Evolutionary conservation across 805 yeast species (phyloP), one percentile per base, ranked within the genome.

Genomic region (Yamadazyma kitorensis): DNA sequence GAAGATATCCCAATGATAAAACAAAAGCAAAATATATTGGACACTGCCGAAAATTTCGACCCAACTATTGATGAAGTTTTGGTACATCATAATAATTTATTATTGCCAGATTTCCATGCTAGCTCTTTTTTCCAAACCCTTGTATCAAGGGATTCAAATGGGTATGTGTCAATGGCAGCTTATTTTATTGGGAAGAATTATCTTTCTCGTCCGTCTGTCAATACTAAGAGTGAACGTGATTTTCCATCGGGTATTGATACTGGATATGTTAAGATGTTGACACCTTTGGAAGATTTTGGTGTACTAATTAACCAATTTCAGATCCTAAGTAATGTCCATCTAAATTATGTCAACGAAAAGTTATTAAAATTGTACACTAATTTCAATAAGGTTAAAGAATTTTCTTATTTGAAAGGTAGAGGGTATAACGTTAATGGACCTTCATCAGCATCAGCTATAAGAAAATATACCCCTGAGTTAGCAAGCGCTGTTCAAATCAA

Each of bases 341-440:
- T 8, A 2, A 22, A 27, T 17, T 24, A 29, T 27, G 27, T 31
- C 5, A 24, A 5, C 6, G 12, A 27, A 9, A 17, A 24, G n/a
- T 13, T 28, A 5, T 29, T 33, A 16, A 39, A 31, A 6, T 22
- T 33, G 7, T 20, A 23, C 2, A 12, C 24, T 5, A 21, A 41
- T 43, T 13, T 40, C 14, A 19, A 33, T 17, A 19, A 24, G 3
- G 31, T 24, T 4, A 33, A 29, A 16, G 37, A 39, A 9, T 58
- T 49, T 32, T 46, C 57, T 10, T 48, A 52, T 33, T 47, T 65
- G 33, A 57, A 57, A 40, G 46, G 58, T 2, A 40, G 40, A 16
- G 71, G 72, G 1, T 65, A 61, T 40, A 55, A 57, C 12, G 16
- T 62, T 17, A 51, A 59, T 35, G 69, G 70, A 1, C 62, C 70